Evolutionary conservation across 2,329 filamentous ascomycete species (phyloP).

Genomic region (Stachybotrys chartarum): DNA sequence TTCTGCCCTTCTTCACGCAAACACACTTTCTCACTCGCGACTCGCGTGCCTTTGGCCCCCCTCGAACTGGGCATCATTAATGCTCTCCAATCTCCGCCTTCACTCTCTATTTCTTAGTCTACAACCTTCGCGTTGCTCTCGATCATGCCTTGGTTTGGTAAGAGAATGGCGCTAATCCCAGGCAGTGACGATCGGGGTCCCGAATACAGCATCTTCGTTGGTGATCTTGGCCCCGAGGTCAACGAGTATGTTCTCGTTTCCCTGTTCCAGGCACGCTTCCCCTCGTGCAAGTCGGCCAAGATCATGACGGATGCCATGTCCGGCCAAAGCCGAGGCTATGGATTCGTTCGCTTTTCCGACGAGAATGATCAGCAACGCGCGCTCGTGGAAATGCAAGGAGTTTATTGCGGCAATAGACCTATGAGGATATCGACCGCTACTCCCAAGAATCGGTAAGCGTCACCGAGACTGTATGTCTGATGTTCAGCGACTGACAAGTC

Average conservation of each 20-base stretch:
- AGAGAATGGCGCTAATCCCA: constrained; percentile 1
- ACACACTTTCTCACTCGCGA: no score
- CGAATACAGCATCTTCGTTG: constrained; percentile 96
- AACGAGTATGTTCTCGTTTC: constrained; percentile 98
- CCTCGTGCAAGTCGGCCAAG: constrained; percentile 97
- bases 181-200: constrained; percentile 86
- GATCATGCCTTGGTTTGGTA: neutral
- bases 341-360: constrained; percentile 94
- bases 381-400: constrained; percentile 95
- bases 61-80: no score
- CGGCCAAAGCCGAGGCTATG: constrained; percentile 94
- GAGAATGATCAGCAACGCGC: constrained; percentile 95
- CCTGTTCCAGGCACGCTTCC: constrained; percentile 93
- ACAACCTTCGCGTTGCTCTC: constrained; percentile 1
- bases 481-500: constrained; percentile 2
- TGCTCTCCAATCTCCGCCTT: no score
- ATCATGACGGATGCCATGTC: constrained; percentile 99
- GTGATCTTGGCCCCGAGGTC: constrained; percentile 94
- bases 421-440: constrained; percentile 99
- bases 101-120: neutral
- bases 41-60: no score
- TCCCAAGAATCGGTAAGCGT: constrained; percentile 72
- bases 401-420: constrained; percentile 96
- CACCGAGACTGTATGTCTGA: no score
- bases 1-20: no score